A percentile compares a stretch with the other conserved stretches of the same genome.
Conservation (phyloP, 192 early-diverging fungal genomes). For the Phlyctochytrium planicorne region DNA sequence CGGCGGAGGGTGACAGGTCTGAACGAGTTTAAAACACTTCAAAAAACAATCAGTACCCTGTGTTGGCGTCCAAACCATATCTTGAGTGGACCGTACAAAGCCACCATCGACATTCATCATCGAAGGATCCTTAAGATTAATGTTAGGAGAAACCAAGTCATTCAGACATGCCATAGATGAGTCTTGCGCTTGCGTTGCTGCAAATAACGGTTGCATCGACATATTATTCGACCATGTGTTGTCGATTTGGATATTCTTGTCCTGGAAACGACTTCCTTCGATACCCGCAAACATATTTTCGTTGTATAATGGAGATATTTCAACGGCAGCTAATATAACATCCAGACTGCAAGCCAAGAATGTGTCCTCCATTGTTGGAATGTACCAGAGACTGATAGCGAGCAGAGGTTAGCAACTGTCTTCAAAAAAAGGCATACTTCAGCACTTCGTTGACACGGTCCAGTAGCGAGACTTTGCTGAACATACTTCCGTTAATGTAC, state of each 20-base stretch:
- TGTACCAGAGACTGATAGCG: slow-evolving; percentile 47
- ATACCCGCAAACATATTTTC: slow-evolving; percentile 63
- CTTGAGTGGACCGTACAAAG: slow-evolving; percentile 38
- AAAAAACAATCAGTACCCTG: too few species aligned
- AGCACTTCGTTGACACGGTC: too few species aligned
- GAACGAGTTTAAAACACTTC: too few species aligned
- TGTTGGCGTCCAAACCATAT: slow-evolving; percentile 41
- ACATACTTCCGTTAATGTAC: slow-evolving; percentile 26
- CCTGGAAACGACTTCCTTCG: slow-evolving; percentile 66
- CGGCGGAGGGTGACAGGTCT: too few species aligned
- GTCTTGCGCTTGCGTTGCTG: too few species aligned
- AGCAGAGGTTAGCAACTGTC: too few species aligned
- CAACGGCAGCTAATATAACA: slow-evolving; percentile 60
- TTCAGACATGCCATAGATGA: too few species aligned
- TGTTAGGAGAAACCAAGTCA: too few species aligned
- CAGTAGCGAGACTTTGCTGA: slow-evolving; percentile 12
- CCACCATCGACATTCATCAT: slow-evolving; percentile 9
- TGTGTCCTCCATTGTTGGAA: slow-evolving; percentile 59
- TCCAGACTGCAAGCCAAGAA: slow-evolving; percentile 60
- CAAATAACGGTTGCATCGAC: slow-evolving; percentile 66
- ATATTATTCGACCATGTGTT: slow-evolving; percentile 52
- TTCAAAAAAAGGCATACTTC: too few species aligned
- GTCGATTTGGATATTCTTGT: slow-evolving; percentile 55
- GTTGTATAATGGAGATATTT: slow-evolving; percentile 59
- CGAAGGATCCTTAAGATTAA: slow-evolving; percentile 28